Base-by-base conservation (phyloP, 1,139 yeast species). In the Kluyveromyces sp. region DNA sequence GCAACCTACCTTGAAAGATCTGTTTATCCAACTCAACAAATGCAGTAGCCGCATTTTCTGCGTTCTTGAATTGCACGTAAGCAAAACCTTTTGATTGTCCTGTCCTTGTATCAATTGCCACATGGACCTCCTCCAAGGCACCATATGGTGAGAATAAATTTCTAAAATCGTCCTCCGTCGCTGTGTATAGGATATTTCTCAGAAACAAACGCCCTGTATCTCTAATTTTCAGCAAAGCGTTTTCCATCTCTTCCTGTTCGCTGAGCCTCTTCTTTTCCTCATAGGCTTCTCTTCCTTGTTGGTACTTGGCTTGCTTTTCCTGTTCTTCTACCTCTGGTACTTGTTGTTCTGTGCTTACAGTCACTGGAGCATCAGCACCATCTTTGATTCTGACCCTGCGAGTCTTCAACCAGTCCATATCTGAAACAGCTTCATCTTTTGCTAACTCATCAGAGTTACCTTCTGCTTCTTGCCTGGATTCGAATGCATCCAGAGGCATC, bases 51-150 rank as follows among this genome's bases (percentile, higher is more conserved):
- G 98, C 98, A 57, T 83, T 82, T 12, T 73, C 74, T 9, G 83
- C 71, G 49, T 77, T 69, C 20, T 64, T 66, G 61, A 84, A 92
- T 60, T 83, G 81, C 9, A 88, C 73, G 57, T 89, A 89, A 0
- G 94, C 96, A 64, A 87, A 87, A 0, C 99, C 99, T 64, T 92
- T 92, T 1, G 96, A 83, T 56, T 81, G 78, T 8, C 94, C 94
- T 0, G 94, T 86, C 64, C 94, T 76, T 2, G 95, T 83, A 59
- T 92, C 97, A 33, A 88, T 66, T 1, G 98, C 96, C 53, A 92
- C 70, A 63, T 92, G 98, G 1, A 88, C 95, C 64, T 83, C 92
- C 51, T 78, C 81, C 39, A 83, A 66, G 3, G 69, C 62, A 11
- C 94, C 94, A 51, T 52, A 69, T 16, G 60, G 56, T 25, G 54